Evolutionary conservation across 2,329 filamentous ascomycete genomes (phyloP).

Genomic region (Fusarium coffeatum): DNA sequence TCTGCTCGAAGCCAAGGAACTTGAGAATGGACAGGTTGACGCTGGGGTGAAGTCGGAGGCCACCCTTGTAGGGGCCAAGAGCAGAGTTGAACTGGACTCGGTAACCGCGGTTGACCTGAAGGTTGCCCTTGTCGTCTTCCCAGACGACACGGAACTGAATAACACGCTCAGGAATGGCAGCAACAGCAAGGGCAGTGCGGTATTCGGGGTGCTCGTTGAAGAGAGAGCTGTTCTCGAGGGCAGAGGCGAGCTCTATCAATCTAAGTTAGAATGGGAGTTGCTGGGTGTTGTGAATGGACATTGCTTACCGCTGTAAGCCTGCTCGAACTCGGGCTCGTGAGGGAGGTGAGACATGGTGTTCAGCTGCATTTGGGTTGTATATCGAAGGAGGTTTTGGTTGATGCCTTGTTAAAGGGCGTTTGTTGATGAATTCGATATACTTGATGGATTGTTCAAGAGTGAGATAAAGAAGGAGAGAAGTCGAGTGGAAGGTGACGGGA

Average conservation of each 20-base stretch:
- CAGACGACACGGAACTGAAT: constrained; percentile 98
- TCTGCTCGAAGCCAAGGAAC: constrained; percentile 99
- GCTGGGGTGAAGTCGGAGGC: constrained; percentile 91
- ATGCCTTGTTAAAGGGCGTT: constrained; percentile 4
- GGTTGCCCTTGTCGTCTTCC: constrained; percentile 91
- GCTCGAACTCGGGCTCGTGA: constrained; percentile 95
- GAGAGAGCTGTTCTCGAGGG: constrained; percentile 91
- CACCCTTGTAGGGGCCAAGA: constrained; percentile 97
- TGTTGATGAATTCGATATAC: constrained; percentile 17
- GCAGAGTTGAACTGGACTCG: constrained; percentile 99
- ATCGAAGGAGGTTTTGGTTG: constrained; percentile 17
- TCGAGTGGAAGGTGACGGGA: constrained; percentile 20
- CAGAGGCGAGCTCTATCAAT: constrained; percentile 85
- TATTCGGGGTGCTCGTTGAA: constrained; percentile 96
- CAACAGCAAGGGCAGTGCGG: constrained; percentile 87
- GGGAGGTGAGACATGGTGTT: constrained; percentile 83
- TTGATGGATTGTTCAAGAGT: constrained; percentile 3
- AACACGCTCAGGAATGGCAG: constrained; percentile 91
- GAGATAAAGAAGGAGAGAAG: constrained; percentile 11
- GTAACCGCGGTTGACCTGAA: constrained; percentile 94
- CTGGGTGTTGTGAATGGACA: neutral
- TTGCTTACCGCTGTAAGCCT: constrained; percentile 89
- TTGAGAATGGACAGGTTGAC: constrained; percentile 88
- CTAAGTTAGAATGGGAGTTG: constrained; percentile 14
- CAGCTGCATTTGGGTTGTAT: constrained; percentile 37